phyloP scores from a whole-genome alignment of 2,329 filamentous ascomycete genomes.

The Metarhizium anisopliae region DNA sequence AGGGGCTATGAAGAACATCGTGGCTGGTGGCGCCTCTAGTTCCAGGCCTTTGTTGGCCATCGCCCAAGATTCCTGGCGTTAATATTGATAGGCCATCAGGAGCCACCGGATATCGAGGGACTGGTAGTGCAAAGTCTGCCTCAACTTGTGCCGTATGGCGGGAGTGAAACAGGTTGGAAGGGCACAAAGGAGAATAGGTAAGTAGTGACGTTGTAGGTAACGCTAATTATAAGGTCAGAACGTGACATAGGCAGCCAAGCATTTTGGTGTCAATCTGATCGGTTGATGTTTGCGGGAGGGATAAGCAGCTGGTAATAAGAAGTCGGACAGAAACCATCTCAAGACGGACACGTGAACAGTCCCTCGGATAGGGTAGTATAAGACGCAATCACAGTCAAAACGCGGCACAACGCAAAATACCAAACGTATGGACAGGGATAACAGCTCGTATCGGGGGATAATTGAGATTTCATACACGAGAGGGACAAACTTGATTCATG shows the following conservation, averaged over 20 bases:
- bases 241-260: slow-evolving; percentile 15
- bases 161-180: neutral
- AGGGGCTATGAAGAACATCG: slow-evolving; percentile 19
- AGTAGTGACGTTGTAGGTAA: slow-evolving; percentile 10
- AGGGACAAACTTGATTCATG: too few species aligned
- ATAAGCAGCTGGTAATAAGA: neutral
- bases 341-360: too few species aligned
- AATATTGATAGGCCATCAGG: neutral
- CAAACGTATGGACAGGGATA: too few species aligned
- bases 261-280: slow-evolving; percentile 10
- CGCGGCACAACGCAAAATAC: too few species aligned
- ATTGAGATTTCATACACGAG: too few species aligned
- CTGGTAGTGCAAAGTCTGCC: neutral
- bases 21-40: slow-evolving; percentile 3
- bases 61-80: too few species aligned
- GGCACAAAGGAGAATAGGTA: slow-evolving; percentile 4
- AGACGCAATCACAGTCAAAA: too few species aligned
- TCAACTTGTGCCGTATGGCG: neutral
- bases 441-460: too few species aligned
- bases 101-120: neutral
- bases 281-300: neutral
- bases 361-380: too few species aligned
- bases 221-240: slow-evolving; percentile 21
- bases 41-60: slow-evolving; percentile 2
- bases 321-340: neutral